Conservation (phyloP, 2,329 filamentous ascomycete species). For the Ophiostoma sp. region DNA sequence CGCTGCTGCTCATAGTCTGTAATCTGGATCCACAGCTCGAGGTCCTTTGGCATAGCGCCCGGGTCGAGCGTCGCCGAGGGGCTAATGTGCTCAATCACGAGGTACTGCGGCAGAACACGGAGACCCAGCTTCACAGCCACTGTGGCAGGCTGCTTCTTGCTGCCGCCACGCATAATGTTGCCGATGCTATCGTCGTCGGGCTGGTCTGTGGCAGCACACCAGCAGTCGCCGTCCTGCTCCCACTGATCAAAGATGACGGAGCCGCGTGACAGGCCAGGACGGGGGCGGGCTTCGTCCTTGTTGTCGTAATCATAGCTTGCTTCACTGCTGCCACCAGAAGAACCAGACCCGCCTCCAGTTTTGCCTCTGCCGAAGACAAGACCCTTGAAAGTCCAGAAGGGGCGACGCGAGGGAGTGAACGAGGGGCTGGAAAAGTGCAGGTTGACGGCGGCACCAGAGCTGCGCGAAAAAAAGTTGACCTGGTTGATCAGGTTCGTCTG, state of each 20-base stretch:
- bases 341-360: background rate
- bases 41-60: constrained; percentile 56
- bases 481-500: constrained; percentile 45
- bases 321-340: background rate
- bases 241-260: constrained; percentile 59
- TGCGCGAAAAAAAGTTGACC: constrained; percentile 68
- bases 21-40: constrained; percentile 65
- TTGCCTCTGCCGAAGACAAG: constrained; percentile 22
- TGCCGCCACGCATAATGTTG: background rate
- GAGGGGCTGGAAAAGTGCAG: constrained; percentile 54
- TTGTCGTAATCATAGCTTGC: too few species aligned
- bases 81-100: constrained; percentile 69
- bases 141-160: background rate
- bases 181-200: background rate
- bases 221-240: constrained; percentile 80
- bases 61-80: constrained; percentile 57
- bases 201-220: constrained; percentile 58
- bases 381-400: constrained; percentile 15
- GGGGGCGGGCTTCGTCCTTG: constrained; percentile 5
- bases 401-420: constrained; percentile 33
- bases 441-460: constrained; percentile 63
- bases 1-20: constrained; percentile 41
- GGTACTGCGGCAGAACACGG: constrained; percentile 58
- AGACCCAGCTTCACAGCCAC: constrained; percentile 43
- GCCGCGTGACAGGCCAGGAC: constrained; percentile 21